A percentile compares a stretch with the other conserved stretches of the same genome.
phyloP scores from a whole-genome alignment of 2,329 filamentous ascomycete genomes.

The Diaporthe citrichinensis region DNA sequence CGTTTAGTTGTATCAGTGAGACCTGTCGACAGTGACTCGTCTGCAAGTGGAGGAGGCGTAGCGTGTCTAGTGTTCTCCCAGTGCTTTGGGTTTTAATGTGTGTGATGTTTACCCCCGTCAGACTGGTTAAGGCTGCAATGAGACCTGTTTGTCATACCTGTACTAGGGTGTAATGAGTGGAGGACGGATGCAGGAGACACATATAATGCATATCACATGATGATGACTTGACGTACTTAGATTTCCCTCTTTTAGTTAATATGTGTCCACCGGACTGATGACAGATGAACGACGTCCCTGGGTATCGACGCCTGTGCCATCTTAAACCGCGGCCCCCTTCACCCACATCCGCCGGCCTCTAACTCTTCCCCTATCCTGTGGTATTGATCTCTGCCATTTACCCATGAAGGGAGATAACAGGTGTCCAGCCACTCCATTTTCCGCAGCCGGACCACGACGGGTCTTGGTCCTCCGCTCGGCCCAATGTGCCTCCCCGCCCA shows the following conservation, averaged over 20 bases:
- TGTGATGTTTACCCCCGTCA: background rate
- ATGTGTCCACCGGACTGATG: background rate
- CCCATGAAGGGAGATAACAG: background rate
- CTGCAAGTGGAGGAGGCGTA: background rate
- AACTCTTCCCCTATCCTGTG: background rate
- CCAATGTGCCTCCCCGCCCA: background rate
- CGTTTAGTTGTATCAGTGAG: background rate
- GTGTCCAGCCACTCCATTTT: background rate
- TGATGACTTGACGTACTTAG: background rate
- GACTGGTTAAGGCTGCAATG: slow-evolving; percentile 4
- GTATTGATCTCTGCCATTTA: background rate
- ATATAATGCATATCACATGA: background rate
- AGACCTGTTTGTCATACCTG: background rate
- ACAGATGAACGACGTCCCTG: background rate
- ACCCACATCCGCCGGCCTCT: no score
- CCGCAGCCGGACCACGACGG: background rate
- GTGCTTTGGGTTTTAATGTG: background rate
- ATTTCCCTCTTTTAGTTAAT: background rate
- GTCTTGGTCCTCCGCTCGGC: background rate
- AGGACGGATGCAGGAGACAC: background rate
- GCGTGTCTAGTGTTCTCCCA: background rate
- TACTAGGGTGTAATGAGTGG: background rate
- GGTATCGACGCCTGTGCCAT: background rate
- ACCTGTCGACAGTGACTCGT: background rate
- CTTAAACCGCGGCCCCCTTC: no score